Evolutionary conservation across 768 basidiomycete species (phyloP).

Genomic region (Serpula lacrymans): DNA sequence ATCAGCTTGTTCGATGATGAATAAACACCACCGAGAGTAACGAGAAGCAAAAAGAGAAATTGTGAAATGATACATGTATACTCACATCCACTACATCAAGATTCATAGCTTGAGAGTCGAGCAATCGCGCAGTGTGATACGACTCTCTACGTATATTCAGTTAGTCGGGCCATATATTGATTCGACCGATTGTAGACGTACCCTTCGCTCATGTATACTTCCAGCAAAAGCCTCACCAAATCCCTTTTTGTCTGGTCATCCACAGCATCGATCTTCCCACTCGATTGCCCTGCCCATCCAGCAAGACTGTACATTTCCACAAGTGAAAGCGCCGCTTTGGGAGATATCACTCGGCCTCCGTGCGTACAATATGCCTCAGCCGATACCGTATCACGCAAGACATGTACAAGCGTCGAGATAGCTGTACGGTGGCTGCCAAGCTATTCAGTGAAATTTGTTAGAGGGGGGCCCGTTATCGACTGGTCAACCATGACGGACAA

Average conservation of each 20-base stretch:
- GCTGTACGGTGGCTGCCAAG: constrained; percentile 59
- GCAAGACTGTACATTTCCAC: constrained; percentile 51
- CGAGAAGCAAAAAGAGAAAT: not conserved
- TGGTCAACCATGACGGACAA: not conserved
- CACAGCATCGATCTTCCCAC: constrained; percentile 23
- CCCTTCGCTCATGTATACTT: constrained; percentile 81
- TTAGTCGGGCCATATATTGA: constrained; percentile 3
- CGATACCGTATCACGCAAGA: constrained; percentile 68
- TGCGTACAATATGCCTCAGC: constrained; percentile 87
- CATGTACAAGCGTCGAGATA: constrained; percentile 62
- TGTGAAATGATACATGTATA: constrained; percentile 8
- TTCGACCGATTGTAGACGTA: constrained; percentile 34
- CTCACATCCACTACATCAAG: constrained; percentile 77
- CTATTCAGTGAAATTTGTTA: constrained; percentile 22
- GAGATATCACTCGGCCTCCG: constrained; percentile 70
- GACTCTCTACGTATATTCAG: constrained; percentile 37
- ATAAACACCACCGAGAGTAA: not conserved
- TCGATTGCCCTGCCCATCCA: constrained; percentile 26
- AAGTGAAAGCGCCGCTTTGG: constrained; percentile 49
- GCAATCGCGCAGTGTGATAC: constrained; percentile 60
- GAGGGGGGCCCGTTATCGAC: no score
- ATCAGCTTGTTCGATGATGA: constrained; percentile 1
- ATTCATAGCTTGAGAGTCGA: constrained; percentile 78
- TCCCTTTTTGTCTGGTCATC: constrained; percentile 50
- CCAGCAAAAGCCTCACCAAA: constrained; percentile 66